phyloP scores from a whole-genome alignment of 2,329 filamentous ascomycete species.

The Nemania serpens region DNA sequence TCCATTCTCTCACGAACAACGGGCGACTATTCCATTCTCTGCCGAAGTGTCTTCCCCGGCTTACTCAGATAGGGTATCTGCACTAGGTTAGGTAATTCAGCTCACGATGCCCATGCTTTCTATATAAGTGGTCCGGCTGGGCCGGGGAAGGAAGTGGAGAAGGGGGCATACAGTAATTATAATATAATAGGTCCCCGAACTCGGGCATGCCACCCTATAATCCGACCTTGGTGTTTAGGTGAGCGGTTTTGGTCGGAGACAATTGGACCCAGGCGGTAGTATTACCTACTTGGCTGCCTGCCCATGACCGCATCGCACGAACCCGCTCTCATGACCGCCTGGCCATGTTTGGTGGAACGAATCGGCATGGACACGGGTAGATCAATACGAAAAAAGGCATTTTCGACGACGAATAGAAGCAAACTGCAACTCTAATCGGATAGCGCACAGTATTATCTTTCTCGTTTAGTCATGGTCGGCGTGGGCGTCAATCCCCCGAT shows the following conservation, averaged over 20 bases:
- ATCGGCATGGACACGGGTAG: background rate
- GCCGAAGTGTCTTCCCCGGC: too few relatives aligned
- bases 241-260: too few relatives aligned
- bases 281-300: too few relatives aligned
- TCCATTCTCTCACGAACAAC: background rate
- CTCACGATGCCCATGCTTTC: too few relatives aligned
- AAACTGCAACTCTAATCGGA: constrained; percentile 2
- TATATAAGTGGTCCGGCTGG: background rate
- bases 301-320: constrained; percentile 4
- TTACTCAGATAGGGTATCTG: background rate
- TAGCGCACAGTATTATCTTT: background rate
- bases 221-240: constrained; percentile 3
- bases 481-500: too few relatives aligned
- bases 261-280: too few relatives aligned
- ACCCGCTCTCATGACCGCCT: constrained; percentile 14
- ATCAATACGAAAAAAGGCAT: background rate
- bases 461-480: background rate
- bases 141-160: constrained; percentile 21
- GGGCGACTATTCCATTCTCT: too few relatives aligned
- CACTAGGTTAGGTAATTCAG: too few relatives aligned
- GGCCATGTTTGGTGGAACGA: constrained; percentile 2
- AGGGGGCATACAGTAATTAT: constrained; percentile 1
- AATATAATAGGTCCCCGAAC: constrained; percentile 15
- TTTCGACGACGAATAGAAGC: background rate
- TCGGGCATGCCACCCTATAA: constrained; percentile 26